Percentiles rank a stretch among this genome's conserved stretches.
Conservation (phyloP, 331 rosid genomes). For the Malus hybrid region DNA sequence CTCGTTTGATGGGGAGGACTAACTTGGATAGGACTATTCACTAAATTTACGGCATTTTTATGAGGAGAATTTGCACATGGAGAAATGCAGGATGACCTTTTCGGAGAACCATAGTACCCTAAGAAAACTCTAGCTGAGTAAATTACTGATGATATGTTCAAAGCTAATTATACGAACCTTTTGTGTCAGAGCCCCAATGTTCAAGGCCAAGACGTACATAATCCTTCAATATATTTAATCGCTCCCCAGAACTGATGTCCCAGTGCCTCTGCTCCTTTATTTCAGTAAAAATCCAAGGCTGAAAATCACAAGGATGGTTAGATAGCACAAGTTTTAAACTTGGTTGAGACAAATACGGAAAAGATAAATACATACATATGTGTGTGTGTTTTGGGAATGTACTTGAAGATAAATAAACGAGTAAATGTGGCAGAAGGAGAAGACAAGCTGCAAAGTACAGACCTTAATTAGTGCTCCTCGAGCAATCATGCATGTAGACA, state of each 20-base stretch:
- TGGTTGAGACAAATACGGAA: neutral
- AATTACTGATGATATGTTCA: neutral
- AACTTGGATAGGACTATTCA: too few species aligned
- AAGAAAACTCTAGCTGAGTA: neutral
- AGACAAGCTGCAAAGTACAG: conserved; percentile 13
- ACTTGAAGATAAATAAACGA: neutral
- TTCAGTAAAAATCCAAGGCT: conserved; percentile 97
- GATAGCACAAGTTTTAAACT: neutral
- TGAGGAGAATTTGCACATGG: too few species aligned
- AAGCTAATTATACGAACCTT: conserved; percentile 41
- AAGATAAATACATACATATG: neutral
- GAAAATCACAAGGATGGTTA: conserved; percentile 22
- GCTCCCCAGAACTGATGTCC: conserved; percentile 92
- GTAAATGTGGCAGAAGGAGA: neutral
- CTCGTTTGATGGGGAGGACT: too few species aligned
- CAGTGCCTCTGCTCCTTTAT: conserved; percentile 93
- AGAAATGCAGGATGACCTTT: too few species aligned
- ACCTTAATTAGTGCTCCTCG: conserved; percentile 91
- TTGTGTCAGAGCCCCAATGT: conserved; percentile 95
- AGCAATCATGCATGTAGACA: conserved; percentile 84
- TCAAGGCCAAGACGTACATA: conserved; percentile 76
- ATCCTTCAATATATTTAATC: conserved; percentile 65
- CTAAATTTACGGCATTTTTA: too few species aligned
- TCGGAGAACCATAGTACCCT: too few species aligned
- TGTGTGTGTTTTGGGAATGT: conserved; percentile 1